Base-by-base conservation (phyloP, 768 basidiomycete species). In the Russula dissimulans region DNA sequence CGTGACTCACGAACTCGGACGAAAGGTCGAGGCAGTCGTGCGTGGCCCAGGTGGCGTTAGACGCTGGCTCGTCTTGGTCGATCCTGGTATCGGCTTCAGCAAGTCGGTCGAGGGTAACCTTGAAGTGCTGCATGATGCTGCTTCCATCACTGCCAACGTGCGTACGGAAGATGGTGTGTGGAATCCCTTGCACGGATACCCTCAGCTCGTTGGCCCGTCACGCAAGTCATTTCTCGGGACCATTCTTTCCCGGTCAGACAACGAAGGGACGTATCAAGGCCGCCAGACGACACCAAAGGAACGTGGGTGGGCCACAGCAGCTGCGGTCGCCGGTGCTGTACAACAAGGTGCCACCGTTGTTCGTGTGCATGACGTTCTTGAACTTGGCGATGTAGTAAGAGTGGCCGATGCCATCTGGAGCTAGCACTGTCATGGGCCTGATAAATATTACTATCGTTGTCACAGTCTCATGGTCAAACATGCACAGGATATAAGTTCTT, bases 11-110 rank as follows among this genome's bases (percentile, higher is more conserved):
- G 95, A 97, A 69, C 78, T 95, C 1, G 89, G 87, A 0, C 73
- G 71, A 43, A 86, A 85, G 66, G 81, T 93, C 1, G 77, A 85
- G 10, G 66, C 70, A 9, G 81, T 88, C 29, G 79, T 97, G 26
- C 78, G 74, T 32, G 87, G 86, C 0, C 76, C 71, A 51, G 85
- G 84, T 0, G 91, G 93, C 0, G 72, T 98, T 10, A 77, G 90
- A 57, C 74, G 89, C 53, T 98, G 95, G 95, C 79, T 90, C 60
- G 82, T 97, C 62, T 79, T 97, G 54, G 79, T 87, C 29, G 97
- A 97, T 73, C 91, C 95, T 3, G 95, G 95, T 0, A 75, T 98
- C 54, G 95, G 97, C 38, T 99, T 97, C 71, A 95, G 94, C 72
- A 97, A 97, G 72, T 81, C 83, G 0, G 70, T 85, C 3, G 78